Conservation (phyloP, 345 rosid genomes). For the Dimocarpus longan region DNA sequence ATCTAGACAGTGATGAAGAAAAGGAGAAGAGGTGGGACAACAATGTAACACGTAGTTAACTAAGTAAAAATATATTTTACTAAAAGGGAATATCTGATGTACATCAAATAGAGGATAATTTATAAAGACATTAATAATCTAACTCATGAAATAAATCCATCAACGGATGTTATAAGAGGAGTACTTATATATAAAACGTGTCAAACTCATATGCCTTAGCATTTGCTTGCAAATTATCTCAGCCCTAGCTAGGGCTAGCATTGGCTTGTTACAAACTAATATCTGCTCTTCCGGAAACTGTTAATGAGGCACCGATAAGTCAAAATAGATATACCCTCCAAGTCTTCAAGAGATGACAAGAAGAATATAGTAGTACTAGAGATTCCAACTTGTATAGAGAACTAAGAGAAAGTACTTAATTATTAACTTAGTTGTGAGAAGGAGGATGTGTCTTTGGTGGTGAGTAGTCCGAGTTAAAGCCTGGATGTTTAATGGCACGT, state of each 20-base stretch:
- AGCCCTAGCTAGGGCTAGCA: not conserved
- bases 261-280: not conserved
- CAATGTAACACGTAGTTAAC: not conserved
- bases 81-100: not conserved
- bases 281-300: not conserved
- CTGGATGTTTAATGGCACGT: constrained; percentile 53
- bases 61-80: not conserved
- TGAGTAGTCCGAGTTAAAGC: constrained; percentile 66
- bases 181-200: not conserved
- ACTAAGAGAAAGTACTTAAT: not conserved
- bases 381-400: not conserved
- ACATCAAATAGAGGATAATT: not conserved
- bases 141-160: not conserved
- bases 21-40: not conserved
- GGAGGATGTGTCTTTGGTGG: constrained; percentile 85
- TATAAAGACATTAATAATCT: not conserved
- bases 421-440: constrained; percentile 56
- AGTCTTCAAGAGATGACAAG: constrained; percentile 13
- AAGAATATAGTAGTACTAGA: not conserved
- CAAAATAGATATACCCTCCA: constrained; percentile 8
- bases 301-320: not conserved
- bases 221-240: not conserved
- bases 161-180: not conserved
- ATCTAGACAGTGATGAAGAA: not conserved
- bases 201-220: not conserved